phyloP scores from a whole-genome alignment of 106 monocot species.

The Chionographis japonica region DNA sequence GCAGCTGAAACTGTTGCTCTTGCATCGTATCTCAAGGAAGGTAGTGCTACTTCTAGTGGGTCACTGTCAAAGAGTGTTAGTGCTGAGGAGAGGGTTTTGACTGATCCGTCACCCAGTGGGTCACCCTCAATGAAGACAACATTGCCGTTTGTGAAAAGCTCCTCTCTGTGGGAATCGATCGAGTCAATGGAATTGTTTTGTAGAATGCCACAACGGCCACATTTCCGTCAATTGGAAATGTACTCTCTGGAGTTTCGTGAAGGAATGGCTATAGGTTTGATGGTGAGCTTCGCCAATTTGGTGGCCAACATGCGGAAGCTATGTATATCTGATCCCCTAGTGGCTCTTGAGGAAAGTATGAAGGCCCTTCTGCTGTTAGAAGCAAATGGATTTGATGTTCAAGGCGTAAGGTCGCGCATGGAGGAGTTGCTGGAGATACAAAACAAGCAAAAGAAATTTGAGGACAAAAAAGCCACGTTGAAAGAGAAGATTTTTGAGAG shows the following conservation, averaged over 20 bases:
- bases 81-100: background rate
- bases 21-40: background rate
- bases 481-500: constrained; percentile 17
- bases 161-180: constrained; percentile 40
- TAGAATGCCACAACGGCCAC: constrained; percentile 38
- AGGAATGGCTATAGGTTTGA: constrained; percentile 55
- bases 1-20: background rate
- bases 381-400: constrained; percentile 38
- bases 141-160: constrained; percentile 37
- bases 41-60: background rate
- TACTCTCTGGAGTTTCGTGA: constrained; percentile 35
- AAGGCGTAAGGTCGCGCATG: constrained; percentile 10
- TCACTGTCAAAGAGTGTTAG: background rate
- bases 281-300: constrained; percentile 49
- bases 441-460: background rate
- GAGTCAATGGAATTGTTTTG: constrained; percentile 39
- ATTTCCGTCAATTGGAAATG: constrained; percentile 39
- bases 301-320: constrained; percentile 21
- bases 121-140: background rate
- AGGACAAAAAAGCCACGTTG: background rate
- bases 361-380: constrained; percentile 26
- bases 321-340: constrained; percentile 15
- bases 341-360: constrained; percentile 28
- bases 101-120: background rate
- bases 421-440: constrained; percentile 19